Percentiles rank a stretch among this genome's conserved stretches.
These are phyloP conservation scores for Apiospora sp. DNA, from an alignment of 2,329 filamentous ascomycete species.

Conservation along the genomic window DNA sequence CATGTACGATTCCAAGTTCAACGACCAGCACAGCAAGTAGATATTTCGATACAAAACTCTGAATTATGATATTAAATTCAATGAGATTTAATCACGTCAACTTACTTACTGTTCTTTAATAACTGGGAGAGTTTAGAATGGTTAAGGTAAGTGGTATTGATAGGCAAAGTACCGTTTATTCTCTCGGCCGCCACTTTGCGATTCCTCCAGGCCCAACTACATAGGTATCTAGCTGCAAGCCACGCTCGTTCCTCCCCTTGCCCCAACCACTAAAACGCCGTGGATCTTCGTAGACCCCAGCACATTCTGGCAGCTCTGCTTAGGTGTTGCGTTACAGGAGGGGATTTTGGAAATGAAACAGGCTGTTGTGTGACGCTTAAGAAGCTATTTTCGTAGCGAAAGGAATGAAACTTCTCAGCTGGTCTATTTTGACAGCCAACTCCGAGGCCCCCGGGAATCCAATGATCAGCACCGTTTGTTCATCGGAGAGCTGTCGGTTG, in stretches of 20 bases:
- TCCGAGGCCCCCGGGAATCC: not conserved
- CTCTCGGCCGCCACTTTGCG: not conserved
- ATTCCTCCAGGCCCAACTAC: not conserved
- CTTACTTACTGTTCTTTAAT: too few species aligned
- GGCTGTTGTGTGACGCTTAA: not conserved
- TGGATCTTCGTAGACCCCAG: not conserved
- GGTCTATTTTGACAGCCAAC: not conserved
- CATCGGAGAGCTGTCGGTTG: not conserved
- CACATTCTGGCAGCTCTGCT: not conserved
- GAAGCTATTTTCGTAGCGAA: not conserved
- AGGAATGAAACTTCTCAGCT: not conserved
- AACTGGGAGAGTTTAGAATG: too few species aligned
- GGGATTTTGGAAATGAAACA: not conserved
- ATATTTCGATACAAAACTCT: too few species aligned
- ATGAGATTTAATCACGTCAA: too few species aligned
- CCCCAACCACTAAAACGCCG: constrained; percentile 1
- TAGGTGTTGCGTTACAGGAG: not conserved
- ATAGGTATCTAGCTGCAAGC: not conserved
- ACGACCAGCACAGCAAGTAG: too few species aligned
- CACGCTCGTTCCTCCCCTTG: not conserved
- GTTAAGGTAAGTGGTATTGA: too few species aligned
- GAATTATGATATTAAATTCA: too few species aligned
- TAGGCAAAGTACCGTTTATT: not conserved
- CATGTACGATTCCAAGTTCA: too few species aligned
- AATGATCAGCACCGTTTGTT: constrained; percentile 1